Base-by-base conservation (phyloP, 148 eudicot species). In the Vaccinium vitisidaea region DNA sequence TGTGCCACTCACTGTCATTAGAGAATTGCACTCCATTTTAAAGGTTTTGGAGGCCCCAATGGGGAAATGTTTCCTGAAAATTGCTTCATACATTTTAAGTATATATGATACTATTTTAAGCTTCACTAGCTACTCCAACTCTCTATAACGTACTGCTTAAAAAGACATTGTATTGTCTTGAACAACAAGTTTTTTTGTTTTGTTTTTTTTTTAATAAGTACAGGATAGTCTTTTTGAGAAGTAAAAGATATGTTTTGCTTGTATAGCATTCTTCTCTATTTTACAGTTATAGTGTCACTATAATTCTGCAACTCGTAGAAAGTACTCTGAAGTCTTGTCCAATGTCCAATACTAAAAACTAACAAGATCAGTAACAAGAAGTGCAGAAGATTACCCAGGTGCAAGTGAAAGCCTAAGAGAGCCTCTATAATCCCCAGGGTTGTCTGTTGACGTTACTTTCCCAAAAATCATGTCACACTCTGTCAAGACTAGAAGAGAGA, bases 381-480 rank as follows among this genome's bases (percentile, higher is more conserved):
- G 71, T 4, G 27, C 52, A 32, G 70, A 81, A 48, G 43, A 15
- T 84, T 91, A 93, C 95, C 95, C 95, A 32, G 94, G 89, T 79
- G 91, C 56, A 83, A 92, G 83, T 80, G 90, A 87, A 53, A 93
- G 89, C 82, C 67, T 90, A 80, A 92, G 77, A 43, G 93, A 84
- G 83, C 95, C 91, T 85, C 85, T 90, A 85, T 87, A 90, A 55
- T 85, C 87, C 82, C 95, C 94, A 78, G 89, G 89, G 85, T 86
- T 84, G 76, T 90, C 93, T 25, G 30, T 53, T 25, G 82, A 77
- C 43, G 88, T 87, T 11, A 80, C 80, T 85, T 80, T 89, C 77
- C 95, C 93, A 75, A 92, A 92, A 52, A 90, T 84, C 90, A 93
- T 89, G 77, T 91, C 93, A 85, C 94, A 92, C 49, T 90, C 95